These are phyloP conservation scores for Candida taoyuanica DNA, from an alignment of 805 yeast species.

Conservation along the genomic window DNA sequence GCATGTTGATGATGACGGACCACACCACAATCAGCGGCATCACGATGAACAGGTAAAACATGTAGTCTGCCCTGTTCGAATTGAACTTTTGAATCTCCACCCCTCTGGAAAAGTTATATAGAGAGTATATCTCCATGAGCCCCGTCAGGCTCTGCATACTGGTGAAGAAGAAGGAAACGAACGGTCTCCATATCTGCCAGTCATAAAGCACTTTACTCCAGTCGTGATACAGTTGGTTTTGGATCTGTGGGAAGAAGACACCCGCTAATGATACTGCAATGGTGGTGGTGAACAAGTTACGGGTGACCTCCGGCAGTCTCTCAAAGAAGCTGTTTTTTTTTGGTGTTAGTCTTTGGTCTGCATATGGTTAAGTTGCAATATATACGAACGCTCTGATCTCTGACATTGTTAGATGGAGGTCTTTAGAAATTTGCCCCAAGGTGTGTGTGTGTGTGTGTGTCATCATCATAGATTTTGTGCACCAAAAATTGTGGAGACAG, in stretches of 20 bases:
- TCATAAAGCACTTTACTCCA: slow-evolving; percentile 30
- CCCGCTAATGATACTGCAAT: slow-evolving; percentile 40
- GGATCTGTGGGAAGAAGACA: slow-evolving; percentile 27
- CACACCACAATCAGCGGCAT: slow-evolving; percentile 42
- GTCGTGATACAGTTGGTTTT: slow-evolving; percentile 7
- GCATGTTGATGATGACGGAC: slow-evolving; percentile 29
- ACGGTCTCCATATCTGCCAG: slow-evolving; percentile 41
- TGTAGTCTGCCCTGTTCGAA: slow-evolving; percentile 47
- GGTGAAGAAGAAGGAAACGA: slow-evolving; percentile 46
- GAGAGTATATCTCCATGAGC: slow-evolving; percentile 49
- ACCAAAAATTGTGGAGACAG: too few species aligned
- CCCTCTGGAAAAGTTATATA: slow-evolving; percentile 53
- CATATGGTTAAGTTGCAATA: neutral
- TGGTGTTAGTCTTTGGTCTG: neutral
- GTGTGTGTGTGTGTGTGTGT: too few species aligned
- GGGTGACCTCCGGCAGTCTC: slow-evolving; percentile 54
- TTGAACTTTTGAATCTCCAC: slow-evolving; percentile 49
- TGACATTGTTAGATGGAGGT: neutral
- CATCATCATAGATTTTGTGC: too few species aligned
- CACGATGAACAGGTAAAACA: slow-evolving; percentile 47
- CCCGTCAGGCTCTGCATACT: slow-evolving; percentile 40
- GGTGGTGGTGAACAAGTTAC: slow-evolving; percentile 48
- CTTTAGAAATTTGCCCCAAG: too few species aligned
- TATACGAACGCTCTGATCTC: neutral
- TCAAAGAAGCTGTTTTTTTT: slow-evolving; percentile 34